These are phyloP conservation scores for Gynostemma pentaphyllum DNA, from an alignment of 306 rosid genomes.

Conservation along the genomic window DNA sequence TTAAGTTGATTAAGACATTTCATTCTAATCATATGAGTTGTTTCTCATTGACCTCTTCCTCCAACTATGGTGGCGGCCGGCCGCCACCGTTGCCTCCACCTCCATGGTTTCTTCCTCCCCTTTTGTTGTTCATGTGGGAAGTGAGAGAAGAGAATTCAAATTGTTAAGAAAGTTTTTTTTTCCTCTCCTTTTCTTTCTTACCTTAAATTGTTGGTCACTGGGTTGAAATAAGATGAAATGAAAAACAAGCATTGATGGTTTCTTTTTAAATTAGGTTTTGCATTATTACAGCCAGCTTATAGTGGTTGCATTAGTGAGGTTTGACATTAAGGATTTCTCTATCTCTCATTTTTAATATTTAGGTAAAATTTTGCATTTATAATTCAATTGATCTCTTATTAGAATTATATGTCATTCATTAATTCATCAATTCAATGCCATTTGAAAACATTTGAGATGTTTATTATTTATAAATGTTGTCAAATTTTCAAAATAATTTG, in stretches of 20 bases:
- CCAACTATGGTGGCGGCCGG: background rate
- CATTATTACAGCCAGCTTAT: slow-evolving; percentile 3
- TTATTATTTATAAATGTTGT: too few relatives aligned
- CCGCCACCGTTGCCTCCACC: too few relatives aligned
- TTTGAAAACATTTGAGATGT: too few relatives aligned
- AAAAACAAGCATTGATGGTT: slow-evolving; percentile 3
- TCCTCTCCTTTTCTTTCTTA: too few relatives aligned
- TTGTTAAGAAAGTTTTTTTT: too few relatives aligned
- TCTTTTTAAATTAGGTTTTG: background rate
- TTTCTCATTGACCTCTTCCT: background rate
- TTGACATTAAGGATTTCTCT: slow-evolving; percentile 3
- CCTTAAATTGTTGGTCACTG: too few relatives aligned
- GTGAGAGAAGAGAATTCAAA: too few relatives aligned
- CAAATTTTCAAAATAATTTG: too few relatives aligned
- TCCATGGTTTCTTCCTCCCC: background rate
- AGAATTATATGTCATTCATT: slow-evolving; percentile 5
- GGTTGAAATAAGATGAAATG: background rate
- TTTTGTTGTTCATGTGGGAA: too few relatives aligned
- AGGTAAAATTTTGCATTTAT: slow-evolving; percentile 6
- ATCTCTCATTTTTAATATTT: slow-evolving; percentile 6
- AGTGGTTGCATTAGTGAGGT: slow-evolving; percentile 12
- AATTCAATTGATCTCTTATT: slow-evolving; percentile 11
- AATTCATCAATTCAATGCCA: too few relatives aligned
- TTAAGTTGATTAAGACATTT: background rate
- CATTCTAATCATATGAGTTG: background rate